phyloP scores from a whole-genome alignment of 2,329 filamentous ascomycete species.

The Phoma sp. region DNA sequence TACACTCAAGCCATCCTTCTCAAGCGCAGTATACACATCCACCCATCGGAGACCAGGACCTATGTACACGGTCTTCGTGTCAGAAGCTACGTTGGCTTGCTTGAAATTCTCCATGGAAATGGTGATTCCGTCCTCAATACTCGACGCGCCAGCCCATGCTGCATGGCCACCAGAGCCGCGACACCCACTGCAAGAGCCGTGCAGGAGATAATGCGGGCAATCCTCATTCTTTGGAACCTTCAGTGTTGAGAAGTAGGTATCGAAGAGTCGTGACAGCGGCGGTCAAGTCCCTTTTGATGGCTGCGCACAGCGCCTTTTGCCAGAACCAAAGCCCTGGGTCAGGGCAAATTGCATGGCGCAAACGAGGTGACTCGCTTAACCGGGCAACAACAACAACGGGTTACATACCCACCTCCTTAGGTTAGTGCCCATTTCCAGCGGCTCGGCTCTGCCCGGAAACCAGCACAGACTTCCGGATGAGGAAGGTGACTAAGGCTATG shows the following conservation, averaged over 20 bases:
- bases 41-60: conserved; percentile 46
- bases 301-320: not conserved
- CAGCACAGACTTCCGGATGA: not conserved
- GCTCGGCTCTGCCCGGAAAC: not conserved
- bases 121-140: conserved; percentile 53
- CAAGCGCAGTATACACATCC: conserved; percentile 37
- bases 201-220: not conserved
- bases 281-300: not conserved
- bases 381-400: not conserved
- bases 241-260: not conserved
- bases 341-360: not conserved
- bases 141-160: conserved; percentile 21
- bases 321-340: not conserved
- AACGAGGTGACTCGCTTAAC: not conserved
- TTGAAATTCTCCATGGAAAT: conserved; percentile 50
- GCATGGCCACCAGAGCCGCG: conserved; percentile 52
- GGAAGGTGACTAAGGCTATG: too few relatives aligned
- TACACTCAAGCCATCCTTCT: conserved; percentile 25
- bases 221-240: not conserved
- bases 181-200: not conserved
- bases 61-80: conserved; percentile 35
- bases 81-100: conserved; percentile 27
- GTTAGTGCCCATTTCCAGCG: not conserved
- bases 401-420: not conserved
- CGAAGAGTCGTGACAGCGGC: not conserved